These are phyloP conservation scores for Pyricularia sp. DNA, from an alignment of 2,329 filamentous ascomycete genomes.

Conservation along the genomic window DNA sequence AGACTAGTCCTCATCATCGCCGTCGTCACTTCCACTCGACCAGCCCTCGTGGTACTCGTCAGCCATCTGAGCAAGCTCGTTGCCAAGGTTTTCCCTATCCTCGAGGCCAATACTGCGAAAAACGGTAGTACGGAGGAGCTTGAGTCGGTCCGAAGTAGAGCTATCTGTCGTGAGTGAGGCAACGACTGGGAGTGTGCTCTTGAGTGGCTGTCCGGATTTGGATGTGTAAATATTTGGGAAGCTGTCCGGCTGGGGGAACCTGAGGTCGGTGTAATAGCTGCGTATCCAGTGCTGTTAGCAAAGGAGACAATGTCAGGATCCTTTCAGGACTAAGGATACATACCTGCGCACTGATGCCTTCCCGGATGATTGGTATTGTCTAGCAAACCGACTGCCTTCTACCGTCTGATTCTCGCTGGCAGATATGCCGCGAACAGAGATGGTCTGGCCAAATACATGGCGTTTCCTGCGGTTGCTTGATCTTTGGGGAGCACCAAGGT, in stretches of 20 bases:
- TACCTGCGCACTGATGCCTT: constrained; percentile 7
- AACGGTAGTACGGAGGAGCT: constrained; percentile 50
- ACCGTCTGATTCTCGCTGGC: constrained; percentile 12
- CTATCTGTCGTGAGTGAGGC: constrained; percentile 63
- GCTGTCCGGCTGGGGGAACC: constrained; percentile 70
- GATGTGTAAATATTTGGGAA: constrained; percentile 63
- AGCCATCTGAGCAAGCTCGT: constrained; percentile 67
- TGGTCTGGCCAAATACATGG: constrained; percentile 29
- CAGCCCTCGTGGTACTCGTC: constrained; percentile 86
- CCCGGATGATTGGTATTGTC: background rate
- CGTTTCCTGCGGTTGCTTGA: constrained; percentile 11
- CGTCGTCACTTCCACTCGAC: constrained; percentile 62
- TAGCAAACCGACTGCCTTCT: constrained; percentile 7
- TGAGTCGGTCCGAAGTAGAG: constrained; percentile 55
- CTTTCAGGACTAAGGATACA: background rate
- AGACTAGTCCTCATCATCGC: constrained; percentile 40
- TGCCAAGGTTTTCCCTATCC: constrained; percentile 72
- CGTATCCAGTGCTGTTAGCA: constrained; percentile 4
- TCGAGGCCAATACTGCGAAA: constrained; percentile 53
- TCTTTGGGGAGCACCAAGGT: constrained; percentile 14
- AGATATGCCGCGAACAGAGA: constrained; percentile 19
- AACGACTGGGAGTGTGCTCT: constrained; percentile 31
- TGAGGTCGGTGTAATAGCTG: constrained; percentile 23
- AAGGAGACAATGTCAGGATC: background rate
- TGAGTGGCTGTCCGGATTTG: constrained; percentile 19